Evolutionary conservation across 805 yeast species (phyloP), one percentile per base, ranked within the genome.

Genomic region (Candida rishiriensis): DNA sequence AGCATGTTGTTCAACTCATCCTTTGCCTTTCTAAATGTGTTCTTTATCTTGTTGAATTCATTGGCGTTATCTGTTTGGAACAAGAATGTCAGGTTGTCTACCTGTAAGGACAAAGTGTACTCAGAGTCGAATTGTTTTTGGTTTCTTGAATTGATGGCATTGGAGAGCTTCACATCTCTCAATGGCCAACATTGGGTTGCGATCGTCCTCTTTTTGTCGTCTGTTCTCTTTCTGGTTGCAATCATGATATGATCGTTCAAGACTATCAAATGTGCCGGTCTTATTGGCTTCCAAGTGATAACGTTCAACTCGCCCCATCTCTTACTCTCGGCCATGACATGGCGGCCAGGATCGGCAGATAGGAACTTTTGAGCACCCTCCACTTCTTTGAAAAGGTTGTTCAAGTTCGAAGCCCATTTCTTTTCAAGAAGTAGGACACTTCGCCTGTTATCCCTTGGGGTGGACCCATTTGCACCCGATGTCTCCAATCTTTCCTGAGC

Each of bases 301-400:
- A 85, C 79, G 56, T 88, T 89, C 47, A 90, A 67, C 63, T 89
- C 96, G 46, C 76, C 79, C 97, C 97, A 90, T 39, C 89, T 75
- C 2, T 85, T 84, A 59, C 88, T 80, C 54, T 89, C 93, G 10
- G 81, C 76, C 15, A 88, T 66, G 2, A 89, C 77, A 61, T 88
- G 96, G 40, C 96, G 74, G 3, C 90, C 93, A 0, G 90, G 88
- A 8, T 77, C 61, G 1, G 86, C 79, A 16, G 88, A 85, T 33
- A 89, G 71, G 47, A 75, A 78, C 56, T 85, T 85, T 54, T 86
- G 90, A 1, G 95, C 89, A n/a, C 96, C 95, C 51, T 90, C 96
- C 13, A 90, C 95, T 50, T 85, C 88, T 53, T 80, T 80, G 62
- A 83, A 88, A 41, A 89, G 65, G 9, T 78, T 73, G 43, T 76